Evolutionary conservation across 345 rosid species (phyloP).

Genomic region (Luvunga scandens): DNA sequence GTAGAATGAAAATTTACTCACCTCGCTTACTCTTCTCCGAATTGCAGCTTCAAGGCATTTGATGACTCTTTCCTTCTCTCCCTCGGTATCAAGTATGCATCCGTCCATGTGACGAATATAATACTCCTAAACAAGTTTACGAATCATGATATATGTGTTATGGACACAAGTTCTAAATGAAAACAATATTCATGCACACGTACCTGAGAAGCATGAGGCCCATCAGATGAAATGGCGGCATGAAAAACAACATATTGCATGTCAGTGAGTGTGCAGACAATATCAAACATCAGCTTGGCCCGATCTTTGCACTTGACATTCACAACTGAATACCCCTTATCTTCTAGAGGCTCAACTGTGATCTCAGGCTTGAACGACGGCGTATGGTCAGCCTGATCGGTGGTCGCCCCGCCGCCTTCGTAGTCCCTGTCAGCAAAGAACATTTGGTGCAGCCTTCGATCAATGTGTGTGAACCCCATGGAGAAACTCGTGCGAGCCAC

Average conservation of each 20-base stretch:
- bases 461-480: slow-evolving; percentile 83
- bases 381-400: slow-evolving; percentile 37
- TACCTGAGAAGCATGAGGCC: slow-evolving; percentile 80
- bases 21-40: slow-evolving; percentile 87
- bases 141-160: too few relatives aligned
- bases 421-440: slow-evolving; percentile 91
- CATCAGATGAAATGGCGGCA: slow-evolving; percentile 70
- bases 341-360: slow-evolving; percentile 65
- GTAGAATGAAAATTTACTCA: slow-evolving; percentile 18
- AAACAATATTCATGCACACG: too few relatives aligned
- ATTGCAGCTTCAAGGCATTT: slow-evolving; percentile 94
- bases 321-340: slow-evolving; percentile 82
- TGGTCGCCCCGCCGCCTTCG: slow-evolving; percentile 46
- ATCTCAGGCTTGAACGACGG: slow-evolving; percentile 48
- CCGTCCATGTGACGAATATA: slow-evolving; percentile 92
- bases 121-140: slow-evolving; percentile 49
- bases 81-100: slow-evolving; percentile 76
- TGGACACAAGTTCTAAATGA: too few relatives aligned
- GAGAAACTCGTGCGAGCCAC: slow-evolving; percentile 67
- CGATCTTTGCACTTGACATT: slow-evolving; percentile 77
- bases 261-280: slow-evolving; percentile 94
- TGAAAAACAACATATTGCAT: slow-evolving; percentile 97
- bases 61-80: slow-evolving; percentile 79
- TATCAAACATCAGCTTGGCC: slow-evolving; percentile 83
- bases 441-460: slow-evolving; percentile 92